Percentiles rank a stretch among this genome's conserved stretches.
These are phyloP conservation scores for Somion occarium DNA, from an alignment of 1,284 basidiomycete genomes.

Conservation along the genomic window DNA sequence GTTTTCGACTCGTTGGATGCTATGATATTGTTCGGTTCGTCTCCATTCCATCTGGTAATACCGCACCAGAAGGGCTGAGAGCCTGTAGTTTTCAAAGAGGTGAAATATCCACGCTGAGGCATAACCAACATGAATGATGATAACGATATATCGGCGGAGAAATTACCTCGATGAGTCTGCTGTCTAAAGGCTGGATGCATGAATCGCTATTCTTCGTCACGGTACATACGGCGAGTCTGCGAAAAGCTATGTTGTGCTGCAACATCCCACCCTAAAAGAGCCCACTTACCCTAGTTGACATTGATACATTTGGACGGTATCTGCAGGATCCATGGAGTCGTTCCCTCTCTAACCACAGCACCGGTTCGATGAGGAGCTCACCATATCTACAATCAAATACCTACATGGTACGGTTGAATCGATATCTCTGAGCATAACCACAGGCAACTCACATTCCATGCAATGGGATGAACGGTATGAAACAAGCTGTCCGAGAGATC, in stretches of 20 bases:
- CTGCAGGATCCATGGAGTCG: too few relatives aligned
- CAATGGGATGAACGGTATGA: not conserved
- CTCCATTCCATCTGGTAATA: not conserved
- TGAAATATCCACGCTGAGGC: not conserved
- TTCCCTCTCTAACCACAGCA: too few relatives aligned
- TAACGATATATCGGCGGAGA: not conserved
- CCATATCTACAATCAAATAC: not conserved
- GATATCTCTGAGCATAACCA: not conserved
- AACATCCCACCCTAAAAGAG: not conserved
- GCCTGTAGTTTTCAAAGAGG: not conserved
- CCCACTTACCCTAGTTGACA: not conserved
- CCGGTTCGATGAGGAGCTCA: too few relatives aligned
- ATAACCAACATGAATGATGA: too few relatives aligned
- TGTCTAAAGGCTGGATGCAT: not conserved
- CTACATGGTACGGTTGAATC: not conserved
- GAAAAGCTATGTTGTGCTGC: not conserved
- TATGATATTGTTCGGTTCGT: not conserved
- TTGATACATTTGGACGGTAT: too few relatives aligned
- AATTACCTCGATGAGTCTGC: conserved; percentile 1
- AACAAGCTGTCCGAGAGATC: not conserved
- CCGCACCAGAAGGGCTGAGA: not conserved
- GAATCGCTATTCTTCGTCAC: not conserved
- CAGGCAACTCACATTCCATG: conserved; percentile 2
- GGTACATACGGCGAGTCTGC: conserved; percentile 3
- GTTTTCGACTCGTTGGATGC: conserved; percentile 1